Evolutionary conservation across 164 flowering plant species (phyloP), one percentile per base, ranked within the genome.

Genomic region (Vitis labrusca): DNA sequence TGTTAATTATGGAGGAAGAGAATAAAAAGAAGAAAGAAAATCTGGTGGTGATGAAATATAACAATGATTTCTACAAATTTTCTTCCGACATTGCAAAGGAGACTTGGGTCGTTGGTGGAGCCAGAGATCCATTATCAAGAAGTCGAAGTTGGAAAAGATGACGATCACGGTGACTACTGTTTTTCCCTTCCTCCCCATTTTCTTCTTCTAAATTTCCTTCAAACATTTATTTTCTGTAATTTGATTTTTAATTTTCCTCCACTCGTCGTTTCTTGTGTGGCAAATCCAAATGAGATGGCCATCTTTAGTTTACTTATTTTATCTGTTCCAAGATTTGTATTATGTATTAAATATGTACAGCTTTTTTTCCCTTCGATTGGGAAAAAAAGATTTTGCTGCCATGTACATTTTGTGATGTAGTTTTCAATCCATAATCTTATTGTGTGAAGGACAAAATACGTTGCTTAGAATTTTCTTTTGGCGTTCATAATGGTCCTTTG

Each of bases 81-180:
- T 92, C 97, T 29, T 67, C 85, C 61, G 98, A 92, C 58, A 80
- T 91, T 71, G 94, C 91, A 0, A 86, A 86, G 71, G 98, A 91
- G 69, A 93, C 96, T 16, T 88, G 98, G 94, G 82, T 94, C 71
- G 86, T 85, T 62, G 90, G 91, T 10, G 85, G 85, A 52, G 67
- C 69, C 19, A 78, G 64, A 73, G 90, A 90, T 81, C 73, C 84
- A 64, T 74, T 93, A 12, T 84, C 91, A 16, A 85, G 96, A 70
- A 90, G 96, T 81, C 78, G 89, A 77, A 90, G 96, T 72, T 89
- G 88, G 85, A 91, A 84, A 79, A 84, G 98, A 82, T 91, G 81
- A 81, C 58, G 3, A 8, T 10, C 50, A 66, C 44, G 44, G 44
- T 37, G 44, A 37, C 44, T 6, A 3, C 44, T 37, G 44, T 37